A percentile compares a stretch with the other conserved stretches of the same genome.
These are phyloP conservation scores for Candida smagusa DNA, from an alignment of 1,139 yeast genomes.

Conservation along the genomic window DNA sequence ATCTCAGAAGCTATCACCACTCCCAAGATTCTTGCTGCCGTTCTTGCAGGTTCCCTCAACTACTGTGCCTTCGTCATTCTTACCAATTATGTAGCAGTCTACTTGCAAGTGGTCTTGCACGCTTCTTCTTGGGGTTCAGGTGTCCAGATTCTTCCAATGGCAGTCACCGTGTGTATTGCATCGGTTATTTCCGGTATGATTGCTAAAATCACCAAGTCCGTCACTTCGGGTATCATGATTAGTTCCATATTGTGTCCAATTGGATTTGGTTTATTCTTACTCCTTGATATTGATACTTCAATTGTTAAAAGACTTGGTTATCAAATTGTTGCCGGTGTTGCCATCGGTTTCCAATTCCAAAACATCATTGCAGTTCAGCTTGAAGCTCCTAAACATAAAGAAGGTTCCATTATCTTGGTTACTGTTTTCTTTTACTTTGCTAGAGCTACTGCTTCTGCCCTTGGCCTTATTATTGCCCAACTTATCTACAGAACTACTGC, in stretches of 20 bases:
- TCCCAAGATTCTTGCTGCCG: slow-evolving; percentile 22
- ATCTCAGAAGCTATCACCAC: slow-evolving; percentile 45
- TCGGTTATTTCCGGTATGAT: slow-evolving; percentile 29
- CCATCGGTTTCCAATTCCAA: slow-evolving; percentile 54
- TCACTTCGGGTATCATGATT: slow-evolving; percentile 17
- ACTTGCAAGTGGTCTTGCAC: slow-evolving; percentile 36
- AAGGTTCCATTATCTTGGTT: slow-evolving; percentile 36
- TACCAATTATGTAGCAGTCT: slow-evolving; percentile 18
- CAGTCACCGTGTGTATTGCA: slow-evolving; percentile 30
- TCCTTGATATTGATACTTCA: slow-evolving; percentile 36
- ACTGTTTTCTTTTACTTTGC: slow-evolving; percentile 31
- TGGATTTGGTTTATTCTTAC: slow-evolving; percentile 50
- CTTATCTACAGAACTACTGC: slow-evolving; percentile 32
- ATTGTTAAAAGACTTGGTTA: slow-evolving; percentile 46
- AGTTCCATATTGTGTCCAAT: slow-evolving; percentile 44
- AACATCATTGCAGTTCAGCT: slow-evolving; percentile 41
- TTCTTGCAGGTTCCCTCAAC: slow-evolving; percentile 6
- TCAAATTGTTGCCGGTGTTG: slow-evolving; percentile 50
- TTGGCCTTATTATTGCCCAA: slow-evolving; percentile 15
- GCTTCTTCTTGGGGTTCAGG: slow-evolving; percentile 38
- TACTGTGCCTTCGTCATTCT: slow-evolving; percentile 9
- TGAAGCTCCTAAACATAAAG: slow-evolving; percentile 30
- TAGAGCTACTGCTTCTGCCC: slow-evolving; percentile 31
- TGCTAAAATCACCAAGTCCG: slow-evolving; percentile 24
- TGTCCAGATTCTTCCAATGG: slow-evolving; percentile 33